Conservation (phyloP, 2,329 filamentous ascomycete species). For the Neofusicoccum kwambonambiense region DNA sequence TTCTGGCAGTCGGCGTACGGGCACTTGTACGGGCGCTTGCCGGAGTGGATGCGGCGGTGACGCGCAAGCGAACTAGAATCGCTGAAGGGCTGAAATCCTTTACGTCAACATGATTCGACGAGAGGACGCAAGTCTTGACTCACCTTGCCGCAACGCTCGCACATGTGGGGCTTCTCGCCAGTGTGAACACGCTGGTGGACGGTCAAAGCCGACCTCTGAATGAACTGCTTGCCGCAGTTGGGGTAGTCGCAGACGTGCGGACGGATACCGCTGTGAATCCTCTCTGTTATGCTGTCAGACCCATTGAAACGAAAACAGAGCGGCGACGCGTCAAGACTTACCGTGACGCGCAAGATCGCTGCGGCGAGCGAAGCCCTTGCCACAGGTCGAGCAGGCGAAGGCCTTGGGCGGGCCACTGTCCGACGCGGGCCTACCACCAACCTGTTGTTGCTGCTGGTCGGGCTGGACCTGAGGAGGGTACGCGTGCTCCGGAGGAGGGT, state of each 20-base stretch:
- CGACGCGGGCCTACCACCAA: conserved; percentile 43
- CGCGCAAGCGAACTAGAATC: conserved; percentile 92
- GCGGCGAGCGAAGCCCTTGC: conserved; percentile 86
- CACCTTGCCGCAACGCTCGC: conserved; percentile 95
- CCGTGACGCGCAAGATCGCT: conserved; percentile 94
- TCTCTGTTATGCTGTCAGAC: conserved; percentile 58
- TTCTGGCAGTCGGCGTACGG: conserved; percentile 97
- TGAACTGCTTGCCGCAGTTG: conserved; percentile 92
- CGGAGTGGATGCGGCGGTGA: conserved; percentile 91
- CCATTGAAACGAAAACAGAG: conserved; percentile 24
- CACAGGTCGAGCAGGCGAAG: conserved; percentile 85
- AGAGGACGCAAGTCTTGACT: conserved; percentile 26
- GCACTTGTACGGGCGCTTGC: conserved; percentile 95
- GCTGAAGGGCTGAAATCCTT: conserved; percentile 72
- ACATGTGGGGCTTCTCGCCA: conserved; percentile 97
- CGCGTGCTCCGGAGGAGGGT: conserved; percentile 47
- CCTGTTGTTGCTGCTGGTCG: conserved; percentile 33
- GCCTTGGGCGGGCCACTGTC: conserved; percentile 64
- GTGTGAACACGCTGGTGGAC: conserved; percentile 96
- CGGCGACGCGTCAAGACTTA: conserved; percentile 49
- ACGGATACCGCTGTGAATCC: conserved; percentile 87
- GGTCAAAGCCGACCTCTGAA: conserved; percentile 91
- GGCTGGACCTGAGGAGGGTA: conserved; percentile 37
- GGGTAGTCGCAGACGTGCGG: conserved; percentile 91
- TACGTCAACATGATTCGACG: conserved; percentile 17